Evolutionary conservation across 202 grass and related monocot genomes (phyloP), one percentile per base, ranked within the genome.

Genomic region (Panicum virgatum): DNA sequence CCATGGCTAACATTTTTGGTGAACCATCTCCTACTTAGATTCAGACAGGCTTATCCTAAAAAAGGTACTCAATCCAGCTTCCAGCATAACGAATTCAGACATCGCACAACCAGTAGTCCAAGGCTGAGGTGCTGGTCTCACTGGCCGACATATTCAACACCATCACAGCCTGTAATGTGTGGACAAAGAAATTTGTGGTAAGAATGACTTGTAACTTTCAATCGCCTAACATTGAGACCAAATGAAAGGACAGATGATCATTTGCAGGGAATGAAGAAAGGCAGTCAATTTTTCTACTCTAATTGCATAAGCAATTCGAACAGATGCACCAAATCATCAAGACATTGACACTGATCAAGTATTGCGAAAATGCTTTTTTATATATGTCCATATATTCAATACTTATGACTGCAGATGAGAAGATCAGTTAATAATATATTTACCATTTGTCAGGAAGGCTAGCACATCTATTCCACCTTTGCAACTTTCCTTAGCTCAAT

Each of bases 401-500:
- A 50, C 1, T 47, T 48, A 30, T 3, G 20, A 50, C 7, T 71
- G 42, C 26, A 62, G 11, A 18, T 29, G 18, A 3, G 7, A 72
- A 36, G 18, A 72, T 52, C 48, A 51, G 45, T 34, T 36, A 36
- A 27, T 52, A 53, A 80, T 27, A 81, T 72, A 14, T 20, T 25
- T 73, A 66, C 82, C 53, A 56, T 87, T 66, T 59, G 12, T 70
- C 44, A 43, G 6, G 6, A 39, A 42, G 50, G 22, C 65, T 9
- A 51, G 69, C 30, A 75, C 59, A 87, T 88, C 84, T 98, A 96
- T 45, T 93, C 89, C 57, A 85, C 80, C 59, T 92, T 93, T 6
- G 96, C 96, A 84, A 98, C 92, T 86, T 98, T 98, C 76, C 92
- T 91, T 68, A 83, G 86, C 76, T 98, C 96, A 19, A 92, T 85